Evolutionary conservation across 2,329 filamentous ascomycete genomes (phyloP).

Genomic region (Xylariaceae sp.): DNA sequence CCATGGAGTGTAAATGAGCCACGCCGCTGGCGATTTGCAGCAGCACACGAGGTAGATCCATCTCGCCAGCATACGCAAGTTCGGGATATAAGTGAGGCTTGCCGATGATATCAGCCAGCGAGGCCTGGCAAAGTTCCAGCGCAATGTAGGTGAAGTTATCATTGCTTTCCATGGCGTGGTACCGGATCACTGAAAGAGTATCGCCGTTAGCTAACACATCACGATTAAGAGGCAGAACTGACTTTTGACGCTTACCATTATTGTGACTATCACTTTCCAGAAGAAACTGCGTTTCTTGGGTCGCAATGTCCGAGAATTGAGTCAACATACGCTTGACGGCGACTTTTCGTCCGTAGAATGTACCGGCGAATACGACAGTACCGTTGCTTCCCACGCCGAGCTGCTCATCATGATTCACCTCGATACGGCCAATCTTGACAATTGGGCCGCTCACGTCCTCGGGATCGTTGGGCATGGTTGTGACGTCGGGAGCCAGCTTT

Average conservation of each 20-base stretch:
- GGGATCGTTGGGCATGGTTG: conserved; percentile 53
- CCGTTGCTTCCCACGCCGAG: conserved; percentile 85
- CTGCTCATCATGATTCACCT: conserved; percentile 60
- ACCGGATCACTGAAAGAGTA: conserved; percentile 78
- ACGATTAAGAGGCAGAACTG: too few relatives aligned
- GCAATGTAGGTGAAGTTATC: conserved; percentile 94
- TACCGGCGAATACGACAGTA: conserved; percentile 94
- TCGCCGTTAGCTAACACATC: background rate
- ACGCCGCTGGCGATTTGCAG: conserved; percentile 89
- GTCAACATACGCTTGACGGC: conserved; percentile 96
- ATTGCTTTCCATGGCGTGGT: conserved; percentile 87
- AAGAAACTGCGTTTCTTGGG: conserved; percentile 85
- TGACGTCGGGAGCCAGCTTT: conserved; percentile 58
- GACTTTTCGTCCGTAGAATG: conserved; percentile 86
- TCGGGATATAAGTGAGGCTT: conserved; percentile 63
- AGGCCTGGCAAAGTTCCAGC: conserved; percentile 88
- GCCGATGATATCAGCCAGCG: conserved; percentile 85
- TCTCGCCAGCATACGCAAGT: conserved; percentile 67
- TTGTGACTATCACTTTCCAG: conserved; percentile 93
- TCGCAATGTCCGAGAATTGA: conserved; percentile 92
- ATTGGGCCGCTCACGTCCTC: conserved; percentile 56
- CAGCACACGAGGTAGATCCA: conserved; percentile 74
- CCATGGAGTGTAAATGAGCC: conserved; percentile 80
- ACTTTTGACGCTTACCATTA: conserved; percentile 51
- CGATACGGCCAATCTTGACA: conserved; percentile 59